phyloP scores from a whole-genome alignment of 129 eudicot species.

The Scalesia atractyloides region DNA sequence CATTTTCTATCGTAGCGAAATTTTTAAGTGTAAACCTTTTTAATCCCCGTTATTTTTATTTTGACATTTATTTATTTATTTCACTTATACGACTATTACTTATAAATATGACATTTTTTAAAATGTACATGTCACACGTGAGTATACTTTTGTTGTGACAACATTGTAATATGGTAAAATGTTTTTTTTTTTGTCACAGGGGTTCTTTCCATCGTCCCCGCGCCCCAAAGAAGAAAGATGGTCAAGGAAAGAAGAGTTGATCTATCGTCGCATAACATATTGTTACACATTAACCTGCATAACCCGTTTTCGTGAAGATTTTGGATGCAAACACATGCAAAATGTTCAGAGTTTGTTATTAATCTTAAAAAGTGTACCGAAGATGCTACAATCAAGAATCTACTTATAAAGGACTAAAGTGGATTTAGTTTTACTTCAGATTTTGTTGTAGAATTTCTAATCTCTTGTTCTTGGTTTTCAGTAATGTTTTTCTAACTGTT shows the following conservation, averaged over 20 bases:
- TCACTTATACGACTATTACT: too few species aligned
- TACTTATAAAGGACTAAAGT: not conserved
- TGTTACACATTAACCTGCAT: not conserved
- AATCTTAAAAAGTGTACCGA: slow-evolving; percentile 19
- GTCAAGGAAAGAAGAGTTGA: slow-evolving; percentile 27
- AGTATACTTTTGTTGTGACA: not conserved
- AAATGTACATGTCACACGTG: too few species aligned
- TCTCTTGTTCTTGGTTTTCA: slow-evolving; percentile 1
- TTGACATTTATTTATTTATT: too few species aligned
- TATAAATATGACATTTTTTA: too few species aligned
- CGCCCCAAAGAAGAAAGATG: slow-evolving; percentile 20
- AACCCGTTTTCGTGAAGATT: not conserved
- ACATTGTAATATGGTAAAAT: not conserved
- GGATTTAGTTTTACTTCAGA: slow-evolving; percentile 7
- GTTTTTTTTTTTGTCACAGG: slow-evolving; percentile 14
- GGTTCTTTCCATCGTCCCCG: slow-evolving; percentile 39
- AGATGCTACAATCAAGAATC: slow-evolving; percentile 18
- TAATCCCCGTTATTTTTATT: too few species aligned
- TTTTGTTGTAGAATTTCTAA: not conserved
- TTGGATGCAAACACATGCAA: slow-evolving; percentile 14
- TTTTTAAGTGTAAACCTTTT: too few species aligned
- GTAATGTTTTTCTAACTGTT: not conserved
- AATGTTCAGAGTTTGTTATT: not conserved
- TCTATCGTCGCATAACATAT: not conserved
- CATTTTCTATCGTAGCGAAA: too few species aligned